These are phyloP conservation scores for Kuraishia ogatae DNA, from an alignment of 805 yeast genomes.

Conservation along the genomic window DNA sequence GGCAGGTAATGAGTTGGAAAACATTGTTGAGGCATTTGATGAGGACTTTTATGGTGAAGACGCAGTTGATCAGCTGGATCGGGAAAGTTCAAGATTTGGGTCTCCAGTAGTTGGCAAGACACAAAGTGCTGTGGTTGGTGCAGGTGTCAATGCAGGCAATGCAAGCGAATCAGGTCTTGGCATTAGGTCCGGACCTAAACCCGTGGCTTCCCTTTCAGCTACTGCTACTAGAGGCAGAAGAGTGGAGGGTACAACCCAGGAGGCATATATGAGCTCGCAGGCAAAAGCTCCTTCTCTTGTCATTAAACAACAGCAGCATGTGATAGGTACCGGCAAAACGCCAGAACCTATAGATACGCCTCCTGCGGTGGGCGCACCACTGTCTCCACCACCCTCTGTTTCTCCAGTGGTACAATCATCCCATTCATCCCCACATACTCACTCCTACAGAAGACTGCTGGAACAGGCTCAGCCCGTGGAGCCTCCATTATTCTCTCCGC, in stretches of 20 bases:
- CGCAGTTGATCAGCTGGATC: not conserved
- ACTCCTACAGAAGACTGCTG: not conserved
- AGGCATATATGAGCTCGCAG: too few relatives aligned
- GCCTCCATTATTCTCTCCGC: not conserved
- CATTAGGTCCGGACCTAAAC: not conserved
- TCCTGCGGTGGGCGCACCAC: not conserved
- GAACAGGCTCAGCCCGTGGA: not conserved
- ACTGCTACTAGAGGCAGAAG: too few relatives aligned
- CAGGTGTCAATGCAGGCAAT: not conserved
- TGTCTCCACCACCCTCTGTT: not conserved
- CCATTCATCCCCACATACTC: not conserved
- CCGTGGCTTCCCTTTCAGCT: not conserved
- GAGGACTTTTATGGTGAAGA: constrained; percentile 11
- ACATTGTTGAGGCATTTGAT: constrained; percentile 21
- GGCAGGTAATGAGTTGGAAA: constrained; percentile 15
- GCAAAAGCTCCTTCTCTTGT: not conserved
- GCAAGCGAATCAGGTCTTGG: not conserved
- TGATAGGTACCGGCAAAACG: too few relatives aligned
- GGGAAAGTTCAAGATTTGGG: not conserved
- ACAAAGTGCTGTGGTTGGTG: not conserved
- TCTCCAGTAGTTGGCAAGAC: not conserved
- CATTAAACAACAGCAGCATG: not conserved
- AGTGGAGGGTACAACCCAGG: too few relatives aligned
- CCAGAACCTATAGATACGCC: not conserved
- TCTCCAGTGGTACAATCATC: not conserved